Base-by-base conservation (phyloP, 2,329 filamentous ascomycete genomes). In the Exophiala dermatitidis region DNA sequence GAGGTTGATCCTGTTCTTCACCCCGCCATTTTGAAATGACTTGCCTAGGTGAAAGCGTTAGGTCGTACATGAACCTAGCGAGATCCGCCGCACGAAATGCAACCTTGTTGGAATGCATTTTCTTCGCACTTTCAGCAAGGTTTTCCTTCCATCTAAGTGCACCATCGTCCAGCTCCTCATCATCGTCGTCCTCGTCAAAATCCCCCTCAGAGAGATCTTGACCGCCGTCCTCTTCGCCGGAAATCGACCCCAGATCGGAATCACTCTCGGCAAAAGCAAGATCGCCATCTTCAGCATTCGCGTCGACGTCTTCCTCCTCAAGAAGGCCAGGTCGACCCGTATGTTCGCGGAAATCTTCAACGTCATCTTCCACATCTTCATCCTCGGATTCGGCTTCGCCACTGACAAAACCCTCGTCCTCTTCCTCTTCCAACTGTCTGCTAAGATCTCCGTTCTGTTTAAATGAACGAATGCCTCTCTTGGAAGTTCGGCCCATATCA, bases 181-280 rank as follows among this genome's bases (percentile, higher is more conserved):
- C 79, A 0, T 70, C 76, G 19, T 80, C 78, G 5, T 81, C 79
- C 5, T 73, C 77, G 1, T 81, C 79, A 0, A 70, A 76, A 19
- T 80, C 78, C 5, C 81, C 79, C 5, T 73, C 77, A 1, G 76
- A 77, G 1, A 54, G 34, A 19, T 74, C 74, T 9, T 77, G 60
- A 31, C 78, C 75, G 53, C 77, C 76, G 29, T 80, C 78, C 3
- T 81, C 79, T 5, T 74, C 78, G 1, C 77, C 78, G 5, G 88
- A 95, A 59, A 96, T 71, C 2, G 91, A 95, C 4, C 93, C 93
- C 3, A 98, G 77, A 67, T 98, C 94, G 0, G 93, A 98, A 69
- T 98, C 94, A 65, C 89, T 95, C 65, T 98, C 93, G 9, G 93
- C 93, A 73, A 96, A 98, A 1, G 84, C 88, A 53, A 97, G 64